Percentiles rank a stretch among this genome's conserved stretches.
These are phyloP conservation scores for Coprinopsis cinerea DNA, from an alignment of 768 basidiomycete genomes.

Conservation along the genomic window DNA sequence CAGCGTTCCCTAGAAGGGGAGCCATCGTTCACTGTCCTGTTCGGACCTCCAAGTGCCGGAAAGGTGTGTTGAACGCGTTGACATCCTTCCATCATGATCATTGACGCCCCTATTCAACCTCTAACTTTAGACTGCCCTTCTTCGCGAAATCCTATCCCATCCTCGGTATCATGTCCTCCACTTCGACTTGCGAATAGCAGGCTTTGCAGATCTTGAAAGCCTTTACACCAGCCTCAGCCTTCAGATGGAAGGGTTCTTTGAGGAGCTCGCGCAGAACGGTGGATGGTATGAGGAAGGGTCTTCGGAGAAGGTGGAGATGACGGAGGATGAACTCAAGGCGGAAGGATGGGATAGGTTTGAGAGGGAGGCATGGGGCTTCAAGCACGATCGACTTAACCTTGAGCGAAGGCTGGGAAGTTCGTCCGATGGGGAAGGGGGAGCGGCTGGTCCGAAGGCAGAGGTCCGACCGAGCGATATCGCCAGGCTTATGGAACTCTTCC, in stretches of 20 bases:
- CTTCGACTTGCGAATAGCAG: conserved; percentile 79
- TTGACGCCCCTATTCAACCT: background rate
- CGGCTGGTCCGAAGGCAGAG: conserved; percentile 30
- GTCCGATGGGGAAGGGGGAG: conserved; percentile 22
- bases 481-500: conserved; percentile 80
- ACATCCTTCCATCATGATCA: background rate
- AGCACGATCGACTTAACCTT: conserved; percentile 76
- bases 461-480: conserved; percentile 78
- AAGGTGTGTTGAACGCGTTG: conserved; percentile 41
- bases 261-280: conserved; percentile 49
- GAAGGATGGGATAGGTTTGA: conserved; percentile 10
- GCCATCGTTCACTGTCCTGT: conserved; percentile 75
- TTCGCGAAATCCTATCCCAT: conserved; percentile 69
- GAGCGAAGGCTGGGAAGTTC: conserved; percentile 52
- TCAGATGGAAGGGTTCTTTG: conserved; percentile 80
- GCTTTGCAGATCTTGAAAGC: conserved; percentile 76
- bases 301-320: conserved; percentile 2
- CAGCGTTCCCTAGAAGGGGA: conserved; percentile 63
- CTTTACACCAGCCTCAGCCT: conserved; percentile 71
- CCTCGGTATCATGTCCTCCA: conserved; percentile 74
- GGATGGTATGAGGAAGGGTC: conserved; percentile 57
- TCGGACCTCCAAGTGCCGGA: conserved; percentile 76
- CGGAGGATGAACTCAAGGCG: background rate
- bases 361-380: conserved; percentile 6
- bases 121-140: conserved; percentile 56